Evolutionary conservation across 2,329 filamentous ascomycete genomes (phyloP).

Genomic region (Exophiala dermatitidis): DNA sequence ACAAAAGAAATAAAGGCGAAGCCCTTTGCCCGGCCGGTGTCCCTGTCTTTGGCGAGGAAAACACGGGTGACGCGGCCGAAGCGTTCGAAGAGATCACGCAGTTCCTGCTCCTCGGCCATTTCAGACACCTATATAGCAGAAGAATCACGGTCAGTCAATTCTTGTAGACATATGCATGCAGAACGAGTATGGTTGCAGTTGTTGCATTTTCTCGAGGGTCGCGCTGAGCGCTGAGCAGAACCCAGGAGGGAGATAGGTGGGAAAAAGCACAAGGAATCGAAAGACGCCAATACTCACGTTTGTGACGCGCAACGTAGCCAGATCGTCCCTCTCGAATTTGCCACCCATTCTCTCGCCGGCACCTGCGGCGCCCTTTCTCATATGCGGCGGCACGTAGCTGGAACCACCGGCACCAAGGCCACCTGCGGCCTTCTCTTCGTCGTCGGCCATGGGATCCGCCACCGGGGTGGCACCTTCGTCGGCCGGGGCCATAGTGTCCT

Average conservation of each 20-base stretch:
- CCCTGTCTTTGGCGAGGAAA: slow-evolving; percentile 95
- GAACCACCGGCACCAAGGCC: slow-evolving; percentile 60
- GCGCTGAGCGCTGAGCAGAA: too few species aligned
- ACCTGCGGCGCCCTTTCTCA: slow-evolving; percentile 58
- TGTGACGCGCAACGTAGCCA: slow-evolving; percentile 92
- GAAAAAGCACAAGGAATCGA: too few species aligned
- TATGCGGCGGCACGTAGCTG: slow-evolving; percentile 88
- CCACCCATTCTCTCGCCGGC: slow-evolving; percentile 78
- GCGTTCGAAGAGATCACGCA: slow-evolving; percentile 96
- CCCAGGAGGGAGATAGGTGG: too few species aligned
- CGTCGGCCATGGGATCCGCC: slow-evolving; percentile 36
- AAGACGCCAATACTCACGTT: slow-evolving; percentile 58
- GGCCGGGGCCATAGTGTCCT: slow-evolving; percentile 89
- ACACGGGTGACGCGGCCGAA: slow-evolving; percentile 95
- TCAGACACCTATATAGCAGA: slow-evolving; percentile 65
- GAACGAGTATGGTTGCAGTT: too few species aligned
- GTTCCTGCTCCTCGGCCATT: slow-evolving; percentile 90
- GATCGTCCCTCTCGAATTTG: slow-evolving; percentile 94
- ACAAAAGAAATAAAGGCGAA: slow-evolving; percentile 98
- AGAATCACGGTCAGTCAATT: slow-evolving; percentile 24
- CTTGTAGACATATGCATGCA: neutral
- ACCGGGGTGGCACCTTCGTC: slow-evolving; percentile 38
- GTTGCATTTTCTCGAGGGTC: too few species aligned
- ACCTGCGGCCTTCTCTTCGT: slow-evolving; percentile 45
- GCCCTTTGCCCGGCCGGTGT: slow-evolving; percentile 92